phyloP scores from a whole-genome alignment of 805 yeast genomes.

The Alloascoidea africana region DNA sequence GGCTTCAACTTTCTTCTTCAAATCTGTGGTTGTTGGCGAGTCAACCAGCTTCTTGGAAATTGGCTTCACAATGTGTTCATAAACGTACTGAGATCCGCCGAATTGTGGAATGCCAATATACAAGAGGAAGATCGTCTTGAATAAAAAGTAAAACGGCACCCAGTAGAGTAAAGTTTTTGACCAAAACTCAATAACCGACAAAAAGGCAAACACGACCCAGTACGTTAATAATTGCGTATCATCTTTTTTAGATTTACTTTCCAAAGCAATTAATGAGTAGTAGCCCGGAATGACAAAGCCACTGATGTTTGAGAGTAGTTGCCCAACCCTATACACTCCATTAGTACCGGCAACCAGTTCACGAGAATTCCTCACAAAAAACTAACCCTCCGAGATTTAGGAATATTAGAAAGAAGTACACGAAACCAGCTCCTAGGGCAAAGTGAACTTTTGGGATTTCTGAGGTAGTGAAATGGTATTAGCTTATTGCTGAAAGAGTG shows the following conservation, averaged over 20 bases:
- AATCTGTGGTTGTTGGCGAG: constrained; percentile 9
- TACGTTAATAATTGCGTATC: constrained; percentile 71
- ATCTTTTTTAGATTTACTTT: constrained; percentile 50
- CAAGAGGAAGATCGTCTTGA: constrained; percentile 78
- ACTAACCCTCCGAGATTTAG: neutral
- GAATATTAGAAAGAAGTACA: neutral
- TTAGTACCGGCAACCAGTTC: too few species aligned
- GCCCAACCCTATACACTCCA: constrained; percentile 69
- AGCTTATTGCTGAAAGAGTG: neutral
- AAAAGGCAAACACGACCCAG: constrained; percentile 95
- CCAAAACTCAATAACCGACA: constrained; percentile 93
- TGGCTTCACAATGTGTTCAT: constrained; percentile 53
- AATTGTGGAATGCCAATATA: constrained; percentile 81
- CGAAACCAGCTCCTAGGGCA: neutral
- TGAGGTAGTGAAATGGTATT: neutral
- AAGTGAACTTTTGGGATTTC: neutral
- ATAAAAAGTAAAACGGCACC: constrained; percentile 92
- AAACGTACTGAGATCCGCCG: constrained; percentile 73
- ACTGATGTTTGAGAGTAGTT: constrained; percentile 81
- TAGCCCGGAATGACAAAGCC: constrained; percentile 88
- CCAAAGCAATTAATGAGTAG: constrained; percentile 72
- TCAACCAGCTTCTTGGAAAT: constrained; percentile 21
- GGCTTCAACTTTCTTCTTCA: constrained; percentile 16
- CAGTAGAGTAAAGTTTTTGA: constrained; percentile 82
- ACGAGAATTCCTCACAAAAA: too few species aligned